Percentiles rank a stretch among this genome's conserved stretches.
Conservation (phyloP, 352 stramenopile genomes). For the Globisporangium paroecandrum region DNA sequence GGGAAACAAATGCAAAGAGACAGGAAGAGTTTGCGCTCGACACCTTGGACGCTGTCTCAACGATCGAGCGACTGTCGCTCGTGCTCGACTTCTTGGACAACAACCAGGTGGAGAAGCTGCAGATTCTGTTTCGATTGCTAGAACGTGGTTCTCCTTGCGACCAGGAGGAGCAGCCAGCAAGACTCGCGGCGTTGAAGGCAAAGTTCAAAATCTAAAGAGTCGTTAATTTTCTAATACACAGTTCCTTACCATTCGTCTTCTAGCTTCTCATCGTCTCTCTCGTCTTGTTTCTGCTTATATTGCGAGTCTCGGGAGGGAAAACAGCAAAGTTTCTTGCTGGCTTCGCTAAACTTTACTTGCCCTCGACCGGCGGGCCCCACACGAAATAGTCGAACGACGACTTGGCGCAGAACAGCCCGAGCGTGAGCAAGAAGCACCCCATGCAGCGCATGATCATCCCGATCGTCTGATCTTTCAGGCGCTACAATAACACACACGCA, state of each 20-base stretch:
- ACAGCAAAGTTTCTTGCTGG: not conserved
- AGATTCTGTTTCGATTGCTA: constrained; percentile 26
- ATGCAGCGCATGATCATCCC: constrained; percentile 80
- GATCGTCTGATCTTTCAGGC: constrained; percentile 84
- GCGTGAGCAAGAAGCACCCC: constrained; percentile 77
- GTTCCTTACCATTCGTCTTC: not conserved
- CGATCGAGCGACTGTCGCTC: constrained; percentile 52
- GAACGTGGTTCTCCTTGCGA: not conserved
- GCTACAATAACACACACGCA: constrained; percentile 29
- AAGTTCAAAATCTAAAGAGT: constrained; percentile 17
- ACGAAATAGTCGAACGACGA: constrained; percentile 86
- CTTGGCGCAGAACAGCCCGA: constrained; percentile 80
- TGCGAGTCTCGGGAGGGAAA: not conserved
- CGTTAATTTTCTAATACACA: constrained; percentile 17
- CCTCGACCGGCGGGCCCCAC: constrained; percentile 27
- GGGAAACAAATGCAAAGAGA: not conserved
- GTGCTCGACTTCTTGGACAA: constrained; percentile 72
- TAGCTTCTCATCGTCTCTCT: not conserved
- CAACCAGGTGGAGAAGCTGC: constrained; percentile 50
- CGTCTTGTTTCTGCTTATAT: constrained; percentile 8
- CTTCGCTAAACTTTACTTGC: constrained; percentile 23
- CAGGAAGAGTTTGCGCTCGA: constrained; percentile 35
- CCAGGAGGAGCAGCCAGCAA: not conserved
- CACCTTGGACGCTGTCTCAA: constrained; percentile 37
- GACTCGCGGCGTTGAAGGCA: constrained; percentile 11